Conservation (phyloP, 2,329 filamentous ascomycete genomes). For the Davidsoniella australis region DNA sequence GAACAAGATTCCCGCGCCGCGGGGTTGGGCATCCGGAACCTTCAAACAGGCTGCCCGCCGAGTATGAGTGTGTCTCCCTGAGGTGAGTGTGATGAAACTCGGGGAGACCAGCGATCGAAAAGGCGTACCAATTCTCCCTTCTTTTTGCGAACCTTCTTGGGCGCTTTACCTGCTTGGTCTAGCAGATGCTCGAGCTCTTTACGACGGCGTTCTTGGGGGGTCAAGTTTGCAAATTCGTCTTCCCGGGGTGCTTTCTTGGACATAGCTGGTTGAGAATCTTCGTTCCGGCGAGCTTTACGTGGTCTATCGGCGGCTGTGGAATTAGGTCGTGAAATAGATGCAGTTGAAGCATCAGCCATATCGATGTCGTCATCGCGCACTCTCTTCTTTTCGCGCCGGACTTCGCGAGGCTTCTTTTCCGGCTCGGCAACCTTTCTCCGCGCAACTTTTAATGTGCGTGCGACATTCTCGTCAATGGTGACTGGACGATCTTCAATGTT, state of each 20-base stretch:
- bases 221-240: conserved; percentile 55
- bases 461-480: conserved; percentile 51
- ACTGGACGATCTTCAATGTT: conserved; percentile 46
- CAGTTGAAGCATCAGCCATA: conserved; percentile 20
- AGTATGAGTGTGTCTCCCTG: no score
- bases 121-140: conserved; percentile 22
- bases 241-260: conserved; percentile 34
- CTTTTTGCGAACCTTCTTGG: conserved; percentile 64
- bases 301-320: conserved; percentile 24
- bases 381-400: conserved; percentile 50
- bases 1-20: no score
- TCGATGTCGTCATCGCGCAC: conserved; percentile 33
- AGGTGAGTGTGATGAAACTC: no score
- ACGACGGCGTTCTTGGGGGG: conserved; percentile 68
- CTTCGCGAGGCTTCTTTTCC: conserved; percentile 58
- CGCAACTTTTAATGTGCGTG: conserved; percentile 44
- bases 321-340: conserved; percentile 17
- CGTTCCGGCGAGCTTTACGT: conserved; percentile 30
- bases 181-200: conserved; percentile 74
- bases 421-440: conserved; percentile 48
- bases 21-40: no score
- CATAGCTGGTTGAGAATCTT: conserved; percentile 27
- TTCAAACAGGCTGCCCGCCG: no score
- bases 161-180: conserved; percentile 64
- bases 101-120: no score